phyloP scores from a whole-genome alignment of 1,284 basidiomycete genomes.

The Sanguinoderma infundibulare region DNA sequence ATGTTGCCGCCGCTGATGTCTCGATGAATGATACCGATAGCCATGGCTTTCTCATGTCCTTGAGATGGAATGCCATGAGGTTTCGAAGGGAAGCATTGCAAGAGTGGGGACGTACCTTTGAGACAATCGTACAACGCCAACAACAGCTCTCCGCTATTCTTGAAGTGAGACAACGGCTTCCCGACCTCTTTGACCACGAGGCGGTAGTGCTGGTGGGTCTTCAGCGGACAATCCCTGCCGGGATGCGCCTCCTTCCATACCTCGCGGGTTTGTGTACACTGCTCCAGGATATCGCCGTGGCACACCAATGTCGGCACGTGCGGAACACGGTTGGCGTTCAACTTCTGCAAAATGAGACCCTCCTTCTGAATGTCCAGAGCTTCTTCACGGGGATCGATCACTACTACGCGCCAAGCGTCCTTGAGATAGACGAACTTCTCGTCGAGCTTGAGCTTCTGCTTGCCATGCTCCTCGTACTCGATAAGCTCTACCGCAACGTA shows the following conservation, averaged over 20 bases:
- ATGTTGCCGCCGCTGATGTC: slow-evolving; percentile 19
- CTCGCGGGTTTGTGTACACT: neutral
- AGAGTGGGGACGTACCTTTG: neutral
- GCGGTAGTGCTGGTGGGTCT: slow-evolving; percentile 18
- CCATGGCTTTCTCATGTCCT: slow-evolving; percentile 3
- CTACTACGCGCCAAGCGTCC: slow-evolving; percentile 16
- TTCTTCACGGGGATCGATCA: neutral
- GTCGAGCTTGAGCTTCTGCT: neutral
- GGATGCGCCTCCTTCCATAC: neutral
- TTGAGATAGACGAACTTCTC: slow-evolving; percentile 11
- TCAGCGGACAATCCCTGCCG: slow-evolving; percentile 1
- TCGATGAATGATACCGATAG: slow-evolving; percentile 6
- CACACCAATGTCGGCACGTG: slow-evolving; percentile 21
- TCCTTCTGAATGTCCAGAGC: slow-evolving; percentile 3
- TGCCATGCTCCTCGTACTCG: neutral
- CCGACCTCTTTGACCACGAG: slow-evolving; percentile 18
- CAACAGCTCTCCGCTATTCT: neutral
- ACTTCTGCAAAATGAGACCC: slow-evolving; percentile 6
- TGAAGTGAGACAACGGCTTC: slow-evolving; percentile 8
- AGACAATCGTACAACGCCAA: neutral
- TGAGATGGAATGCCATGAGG: too few species aligned
- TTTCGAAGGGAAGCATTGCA: too few species aligned
- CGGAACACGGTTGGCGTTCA: slow-evolving; percentile 18
- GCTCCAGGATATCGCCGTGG: slow-evolving; percentile 16
- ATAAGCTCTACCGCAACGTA: slow-evolving; percentile 12